A percentile compares a stretch with the other conserved stretches of the same genome.
Evolutionary conservation across 495 filamentous ascomycete genomes (phyloP).

Genomic region (Penicillium robsamsonii): DNA sequence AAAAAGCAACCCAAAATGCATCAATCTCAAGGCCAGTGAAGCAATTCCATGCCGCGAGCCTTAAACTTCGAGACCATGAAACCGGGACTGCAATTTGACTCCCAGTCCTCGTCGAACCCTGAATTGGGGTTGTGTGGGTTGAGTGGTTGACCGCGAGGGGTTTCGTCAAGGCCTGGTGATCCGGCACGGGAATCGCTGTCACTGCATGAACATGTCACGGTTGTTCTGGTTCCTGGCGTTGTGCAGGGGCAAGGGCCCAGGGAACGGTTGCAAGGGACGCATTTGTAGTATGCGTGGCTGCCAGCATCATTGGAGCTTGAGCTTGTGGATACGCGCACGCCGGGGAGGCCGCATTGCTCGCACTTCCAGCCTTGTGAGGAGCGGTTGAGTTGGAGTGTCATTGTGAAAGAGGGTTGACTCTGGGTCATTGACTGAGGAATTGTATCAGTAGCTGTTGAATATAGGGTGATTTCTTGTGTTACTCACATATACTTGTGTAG

Average conservation of each 20-base stretch:
- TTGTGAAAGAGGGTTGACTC: neutral
- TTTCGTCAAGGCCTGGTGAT: neutral
- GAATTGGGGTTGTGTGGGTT: neutral
- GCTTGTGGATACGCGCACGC: neutral
- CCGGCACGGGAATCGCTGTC: neutral
- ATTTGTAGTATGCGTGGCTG: neutral
- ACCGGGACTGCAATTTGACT: neutral
- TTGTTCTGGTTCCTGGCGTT: neutral
- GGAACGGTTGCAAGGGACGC: neutral
- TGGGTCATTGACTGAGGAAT: neutral
- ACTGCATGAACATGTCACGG: neutral
- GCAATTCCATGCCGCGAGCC: neutral
- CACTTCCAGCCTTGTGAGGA: neutral
- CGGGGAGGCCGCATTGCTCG: neutral
- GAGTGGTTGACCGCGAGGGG: neutral
- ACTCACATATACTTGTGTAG: neutral
- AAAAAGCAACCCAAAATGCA: neutral
- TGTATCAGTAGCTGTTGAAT: neutral
- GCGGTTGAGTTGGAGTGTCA: neutral
- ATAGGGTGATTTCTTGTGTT: neutral
- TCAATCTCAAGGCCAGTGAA: neutral
- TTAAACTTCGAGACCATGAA: neutral
- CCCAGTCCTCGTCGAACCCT: neutral
- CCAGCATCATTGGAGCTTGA: neutral
- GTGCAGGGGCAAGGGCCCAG: neutral